Conservation (phyloP, 2,329 filamentous ascomycete species). For the Ascochyta pisi region DNA sequence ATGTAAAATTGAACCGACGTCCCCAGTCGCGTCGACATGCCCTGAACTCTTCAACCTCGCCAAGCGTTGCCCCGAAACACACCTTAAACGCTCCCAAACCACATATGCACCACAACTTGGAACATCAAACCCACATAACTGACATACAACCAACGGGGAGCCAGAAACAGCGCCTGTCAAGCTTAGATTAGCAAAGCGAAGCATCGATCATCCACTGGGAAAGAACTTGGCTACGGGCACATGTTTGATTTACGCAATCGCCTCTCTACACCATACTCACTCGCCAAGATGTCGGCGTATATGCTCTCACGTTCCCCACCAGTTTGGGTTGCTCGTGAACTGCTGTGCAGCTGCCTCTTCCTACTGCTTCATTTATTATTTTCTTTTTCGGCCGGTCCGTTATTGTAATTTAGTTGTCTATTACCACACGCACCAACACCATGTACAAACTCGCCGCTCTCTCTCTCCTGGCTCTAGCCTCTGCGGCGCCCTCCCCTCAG, state of each 20-base stretch:
- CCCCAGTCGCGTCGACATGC: background rate
- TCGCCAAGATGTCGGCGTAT: constrained; percentile 4
- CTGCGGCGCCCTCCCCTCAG: constrained; percentile 32
- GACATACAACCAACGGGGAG: background rate
- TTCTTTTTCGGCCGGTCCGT: constrained; percentile 37
- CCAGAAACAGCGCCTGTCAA: constrained; percentile 16
- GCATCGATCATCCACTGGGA: constrained; percentile 10
- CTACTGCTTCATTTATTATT: constrained; percentile 4
- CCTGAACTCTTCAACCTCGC: constrained; percentile 4
- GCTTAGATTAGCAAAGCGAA: constrained; percentile 27
- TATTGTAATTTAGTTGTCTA: constrained; percentile 4
- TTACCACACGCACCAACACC: background rate
- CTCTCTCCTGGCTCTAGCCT: constrained; percentile 30
- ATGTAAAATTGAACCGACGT: background rate
- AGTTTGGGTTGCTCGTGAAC: constrained; percentile 10
- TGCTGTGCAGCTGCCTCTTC: constrained; percentile 10
- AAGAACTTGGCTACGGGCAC: constrained; percentile 13
- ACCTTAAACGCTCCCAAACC: constrained; percentile 32
- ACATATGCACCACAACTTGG: constrained; percentile 28
- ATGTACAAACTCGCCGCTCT: constrained; percentile 30
- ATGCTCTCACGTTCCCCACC: constrained; percentile 8
- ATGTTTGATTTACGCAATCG: constrained; percentile 16
- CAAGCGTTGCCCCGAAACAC: constrained; percentile 38
- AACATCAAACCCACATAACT: constrained; percentile 33
- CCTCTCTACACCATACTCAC: background rate